Evolutionary conservation across 164 flowering plant species (phyloP).

Genomic region (Annona squamosa): DNA sequence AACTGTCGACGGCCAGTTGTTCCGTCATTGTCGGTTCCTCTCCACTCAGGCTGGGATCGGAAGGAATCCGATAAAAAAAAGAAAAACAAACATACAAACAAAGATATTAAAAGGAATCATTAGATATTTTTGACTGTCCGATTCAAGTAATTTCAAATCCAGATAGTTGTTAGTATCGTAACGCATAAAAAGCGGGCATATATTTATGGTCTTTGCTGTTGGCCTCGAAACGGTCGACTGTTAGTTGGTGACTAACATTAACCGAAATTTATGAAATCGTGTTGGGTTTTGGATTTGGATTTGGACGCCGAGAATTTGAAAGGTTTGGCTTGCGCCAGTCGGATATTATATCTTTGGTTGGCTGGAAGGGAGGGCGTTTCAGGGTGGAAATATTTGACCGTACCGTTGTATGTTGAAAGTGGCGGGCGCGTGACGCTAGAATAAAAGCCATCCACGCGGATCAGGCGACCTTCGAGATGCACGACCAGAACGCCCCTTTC

Average conservation of each 20-base stretch:
- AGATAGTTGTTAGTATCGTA: too few relatives aligned
- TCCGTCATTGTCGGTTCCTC: too few relatives aligned
- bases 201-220: too few relatives aligned
- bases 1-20: too few relatives aligned
- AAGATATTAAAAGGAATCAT: too few relatives aligned
- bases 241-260: neutral
- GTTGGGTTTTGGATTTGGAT: neutral
- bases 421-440: neutral
- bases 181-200: too few relatives aligned
- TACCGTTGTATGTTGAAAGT: neutral
- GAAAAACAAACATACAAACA: too few relatives aligned
- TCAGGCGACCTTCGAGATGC: neutral
- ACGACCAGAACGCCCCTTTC: neutral
- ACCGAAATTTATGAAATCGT: neutral
- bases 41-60: too few relatives aligned
- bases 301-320: neutral
- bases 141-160: too few relatives aligned
- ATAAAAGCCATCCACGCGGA: neutral
- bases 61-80: too few relatives aligned
- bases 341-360: neutral
- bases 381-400: neutral
- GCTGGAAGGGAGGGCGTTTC: neutral
- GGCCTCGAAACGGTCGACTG: too few relatives aligned
- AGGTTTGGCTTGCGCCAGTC: neutral
- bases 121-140: too few relatives aligned